These are phyloP conservation scores for Avena sativa DNA, from an alignment of 176 grass and related monocot species.

Conservation along the genomic window DNA sequence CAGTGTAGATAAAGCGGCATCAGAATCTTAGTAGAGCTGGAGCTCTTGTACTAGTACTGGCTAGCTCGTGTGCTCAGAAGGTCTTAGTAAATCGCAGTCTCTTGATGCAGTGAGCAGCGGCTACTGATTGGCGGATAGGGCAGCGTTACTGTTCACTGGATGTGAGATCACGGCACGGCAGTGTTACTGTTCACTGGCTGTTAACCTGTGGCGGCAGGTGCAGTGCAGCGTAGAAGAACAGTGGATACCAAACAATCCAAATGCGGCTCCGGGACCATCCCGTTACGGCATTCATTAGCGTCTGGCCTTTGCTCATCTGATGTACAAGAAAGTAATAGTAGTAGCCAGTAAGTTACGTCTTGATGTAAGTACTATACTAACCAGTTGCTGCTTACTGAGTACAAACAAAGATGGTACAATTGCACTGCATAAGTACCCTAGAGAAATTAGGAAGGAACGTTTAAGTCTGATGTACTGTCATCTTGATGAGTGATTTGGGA, in stretches of 20 bases:
- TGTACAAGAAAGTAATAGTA: background rate
- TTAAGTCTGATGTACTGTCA: too few relatives aligned
- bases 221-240: slow-evolving; percentile 15
- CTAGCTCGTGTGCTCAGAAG: slow-evolving; percentile 44
- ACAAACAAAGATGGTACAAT: slow-evolving; percentile 40
- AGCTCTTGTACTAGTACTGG: slow-evolving; percentile 31
- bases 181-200: slow-evolving; percentile 18
- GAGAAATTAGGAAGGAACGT: too few relatives aligned
- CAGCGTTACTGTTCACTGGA: slow-evolving; percentile 11
- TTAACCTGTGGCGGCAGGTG: background rate
- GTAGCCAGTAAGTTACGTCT: slow-evolving; percentile 40
- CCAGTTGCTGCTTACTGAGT: slow-evolving; percentile 30
- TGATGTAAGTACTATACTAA: slow-evolving; percentile 9
- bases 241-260: slow-evolving; percentile 15
- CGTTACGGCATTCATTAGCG: background rate
- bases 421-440: slow-evolving; percentile 33
- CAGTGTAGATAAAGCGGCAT: slow-evolving; percentile 2
- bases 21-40: slow-evolving; percentile 48
- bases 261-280: slow-evolving; percentile 10
- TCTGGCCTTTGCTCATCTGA: background rate
- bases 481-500: too few relatives aligned
- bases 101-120: slow-evolving; percentile 1
- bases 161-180: background rate
- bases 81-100: slow-evolving; percentile 23
- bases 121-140: slow-evolving; percentile 8